phyloP scores from a whole-genome alignment of 1,284 basidiomycete species.

The Xerocomus minutiporus region DNA sequence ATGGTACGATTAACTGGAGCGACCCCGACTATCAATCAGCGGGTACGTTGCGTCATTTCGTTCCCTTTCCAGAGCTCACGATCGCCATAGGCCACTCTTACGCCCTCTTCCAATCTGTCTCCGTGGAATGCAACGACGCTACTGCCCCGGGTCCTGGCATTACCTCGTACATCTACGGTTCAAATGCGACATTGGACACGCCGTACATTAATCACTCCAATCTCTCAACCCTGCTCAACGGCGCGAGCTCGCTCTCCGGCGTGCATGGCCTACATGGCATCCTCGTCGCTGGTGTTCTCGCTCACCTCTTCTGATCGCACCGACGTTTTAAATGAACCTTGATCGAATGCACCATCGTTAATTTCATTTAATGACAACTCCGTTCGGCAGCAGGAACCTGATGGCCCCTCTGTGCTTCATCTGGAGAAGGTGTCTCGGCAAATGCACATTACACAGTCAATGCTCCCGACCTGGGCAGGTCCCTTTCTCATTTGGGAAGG shows the following conservation, averaged over 20 bases:
- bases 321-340: too few species aligned
- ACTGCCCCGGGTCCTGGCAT: constrained; percentile 38
- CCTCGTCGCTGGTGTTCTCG: constrained; percentile 15
- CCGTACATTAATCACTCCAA: constrained; percentile 55
- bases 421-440: too few species aligned
- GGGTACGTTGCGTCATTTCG: constrained; percentile 30
- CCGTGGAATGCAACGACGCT: constrained; percentile 56
- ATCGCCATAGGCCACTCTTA: constrained; percentile 50
- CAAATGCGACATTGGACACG: constrained; percentile 47
- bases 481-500: too few species aligned
- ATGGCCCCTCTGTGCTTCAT: too few species aligned
- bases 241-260: constrained; percentile 22
- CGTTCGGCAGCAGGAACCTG: too few species aligned
- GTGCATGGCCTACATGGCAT: constrained; percentile 12
- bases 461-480: too few species aligned
- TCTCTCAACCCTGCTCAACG: constrained; percentile 45
- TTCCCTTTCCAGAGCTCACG: constrained; percentile 1
- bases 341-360: too few species aligned
- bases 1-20: constrained; percentile 71
- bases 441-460: too few species aligned
- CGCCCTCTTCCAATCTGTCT: constrained; percentile 52
- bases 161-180: constrained; percentile 59
- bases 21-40: constrained; percentile 68
- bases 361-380: too few species aligned
- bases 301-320: not conserved